Evolutionary conservation across 345 rosid species (phyloP).

Genomic region (Melaleuca quinquenervia): DNA sequence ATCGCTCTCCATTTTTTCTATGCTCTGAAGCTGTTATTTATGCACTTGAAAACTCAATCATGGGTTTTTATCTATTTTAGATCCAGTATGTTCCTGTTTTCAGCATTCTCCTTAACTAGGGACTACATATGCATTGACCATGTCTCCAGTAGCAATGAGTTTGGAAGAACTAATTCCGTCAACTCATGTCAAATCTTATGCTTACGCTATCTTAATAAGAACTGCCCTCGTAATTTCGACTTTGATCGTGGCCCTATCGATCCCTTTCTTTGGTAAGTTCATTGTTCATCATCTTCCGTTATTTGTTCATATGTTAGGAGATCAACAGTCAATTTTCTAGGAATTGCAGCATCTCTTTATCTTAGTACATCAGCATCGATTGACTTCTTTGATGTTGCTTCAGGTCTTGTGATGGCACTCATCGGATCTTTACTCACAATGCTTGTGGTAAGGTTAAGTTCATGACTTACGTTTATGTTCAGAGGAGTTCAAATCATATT

Average conservation of each 20-base stretch:
- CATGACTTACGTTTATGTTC: neutral
- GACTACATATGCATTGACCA: constrained; percentile 72
- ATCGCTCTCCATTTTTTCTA: neutral
- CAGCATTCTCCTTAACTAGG: constrained; percentile 20
- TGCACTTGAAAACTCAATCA: neutral
- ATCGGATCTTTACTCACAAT: constrained; percentile 84
- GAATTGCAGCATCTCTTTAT: neutral
- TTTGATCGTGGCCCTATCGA: constrained; percentile 58
- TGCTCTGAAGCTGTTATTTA: neutral
- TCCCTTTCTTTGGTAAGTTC: constrained; percentile 80
- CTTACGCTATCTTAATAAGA: constrained; percentile 56
- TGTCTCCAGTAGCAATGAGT: constrained; percentile 92
- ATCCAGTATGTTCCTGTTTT: neutral
- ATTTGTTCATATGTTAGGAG: neutral
- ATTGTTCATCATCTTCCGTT: neutral
- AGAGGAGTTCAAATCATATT: neutral
- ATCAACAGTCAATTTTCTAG: neutral
- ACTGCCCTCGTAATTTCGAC: constrained; percentile 70
- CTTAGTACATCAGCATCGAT: neutral
- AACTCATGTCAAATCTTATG: constrained; percentile 37
- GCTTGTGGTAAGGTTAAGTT: constrained; percentile 62
- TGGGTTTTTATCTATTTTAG: neutral
- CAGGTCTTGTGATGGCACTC: constrained; percentile 81
- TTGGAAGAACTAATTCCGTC: constrained; percentile 86
- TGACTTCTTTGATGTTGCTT: neutral